Conservation (phyloP, 495 filamentous ascomycete species). For the Thermothielavioides terrestris region DNA sequence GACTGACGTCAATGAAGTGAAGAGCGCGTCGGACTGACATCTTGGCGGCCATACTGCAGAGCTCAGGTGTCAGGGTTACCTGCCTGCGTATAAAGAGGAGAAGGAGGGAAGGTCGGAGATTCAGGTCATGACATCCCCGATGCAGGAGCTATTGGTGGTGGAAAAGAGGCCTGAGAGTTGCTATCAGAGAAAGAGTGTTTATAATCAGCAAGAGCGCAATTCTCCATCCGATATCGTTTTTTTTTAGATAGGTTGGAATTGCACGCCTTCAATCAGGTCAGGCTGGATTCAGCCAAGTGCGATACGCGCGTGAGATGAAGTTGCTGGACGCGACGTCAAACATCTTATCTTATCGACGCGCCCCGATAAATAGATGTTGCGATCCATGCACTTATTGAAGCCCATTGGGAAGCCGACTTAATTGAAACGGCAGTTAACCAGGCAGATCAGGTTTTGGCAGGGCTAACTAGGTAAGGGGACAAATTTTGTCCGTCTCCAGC, state of each 20-base stretch:
- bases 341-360: background rate
- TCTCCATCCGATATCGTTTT: no score
- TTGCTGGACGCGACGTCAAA: background rate
- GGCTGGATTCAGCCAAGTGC: no score
- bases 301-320: background rate
- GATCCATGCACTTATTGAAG: background rate
- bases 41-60: constrained; percentile 22
- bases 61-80: background rate
- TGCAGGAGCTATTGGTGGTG: background rate
- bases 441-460: no score
- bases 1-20: constrained; percentile 3
- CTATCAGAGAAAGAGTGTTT: no score
- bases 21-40: constrained; percentile 20
- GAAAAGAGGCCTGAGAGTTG: no score
- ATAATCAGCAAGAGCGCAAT: no score
- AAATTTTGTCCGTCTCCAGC: no score
- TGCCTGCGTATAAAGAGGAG: background rate
- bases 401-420: background rate
- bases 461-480: no score
- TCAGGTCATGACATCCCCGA: no score
- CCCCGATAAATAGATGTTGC: background rate
- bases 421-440: background rate
- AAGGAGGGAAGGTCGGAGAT: background rate
- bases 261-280: no score
- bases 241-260: no score